Conservation (phyloP, 208 protist genomes). For the Trypanosoma scelopori region DNA sequence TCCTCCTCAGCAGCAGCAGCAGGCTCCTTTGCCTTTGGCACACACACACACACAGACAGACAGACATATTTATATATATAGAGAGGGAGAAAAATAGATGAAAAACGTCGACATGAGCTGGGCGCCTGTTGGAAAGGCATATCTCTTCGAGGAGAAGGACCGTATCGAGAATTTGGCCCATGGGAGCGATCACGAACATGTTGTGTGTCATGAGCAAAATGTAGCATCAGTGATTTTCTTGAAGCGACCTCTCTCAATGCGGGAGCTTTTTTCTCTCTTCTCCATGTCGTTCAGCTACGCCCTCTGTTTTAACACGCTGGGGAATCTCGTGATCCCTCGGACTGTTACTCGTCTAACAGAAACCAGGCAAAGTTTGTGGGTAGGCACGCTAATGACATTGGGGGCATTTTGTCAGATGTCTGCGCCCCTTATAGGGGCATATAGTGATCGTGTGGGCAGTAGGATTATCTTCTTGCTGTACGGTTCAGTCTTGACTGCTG, state of each 20-base stretch:
- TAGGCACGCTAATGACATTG: constrained; percentile 27
- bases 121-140: background rate
- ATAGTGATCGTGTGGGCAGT: constrained; percentile 28
- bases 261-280: constrained; percentile 32
- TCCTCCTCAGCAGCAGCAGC: too few species aligned
- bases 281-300: constrained; percentile 35
- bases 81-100: background rate
- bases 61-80: too few species aligned
- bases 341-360: constrained; percentile 27
- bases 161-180: background rate
- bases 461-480: constrained; percentile 25
- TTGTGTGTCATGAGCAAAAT: background rate
- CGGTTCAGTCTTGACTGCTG: constrained; percentile 22
- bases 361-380: constrained; percentile 25
- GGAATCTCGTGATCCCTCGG: constrained; percentile 35
- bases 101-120: background rate
- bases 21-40: too few species aligned
- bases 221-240: background rate
- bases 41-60: too few species aligned
- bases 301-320: constrained; percentile 31
- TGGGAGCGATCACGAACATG: background rate
- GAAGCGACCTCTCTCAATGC: constrained; percentile 22
- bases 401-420: constrained; percentile 33
- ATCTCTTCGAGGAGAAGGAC: constrained; percentile 12
- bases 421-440: constrained; percentile 30